Evolutionary conservation across 805 yeast species (phyloP).

Genomic region (Spathaspora arborariae): DNA sequence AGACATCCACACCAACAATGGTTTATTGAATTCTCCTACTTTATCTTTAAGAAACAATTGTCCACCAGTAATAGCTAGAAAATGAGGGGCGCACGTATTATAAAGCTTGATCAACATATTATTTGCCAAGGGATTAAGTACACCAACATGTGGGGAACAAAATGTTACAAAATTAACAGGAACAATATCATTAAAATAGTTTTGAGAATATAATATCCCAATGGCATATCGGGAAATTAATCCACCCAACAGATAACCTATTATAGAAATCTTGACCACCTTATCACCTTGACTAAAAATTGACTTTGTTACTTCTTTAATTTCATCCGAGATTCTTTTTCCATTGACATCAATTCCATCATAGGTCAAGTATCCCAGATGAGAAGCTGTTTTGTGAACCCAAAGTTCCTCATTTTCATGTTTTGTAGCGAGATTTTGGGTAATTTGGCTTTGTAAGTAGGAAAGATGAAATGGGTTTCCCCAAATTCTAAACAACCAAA

Average conservation of each 20-base stretch:
- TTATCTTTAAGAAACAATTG: slow-evolving; percentile 64
- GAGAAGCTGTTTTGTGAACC: slow-evolving; percentile 53
- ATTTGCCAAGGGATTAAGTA: slow-evolving; percentile 39
- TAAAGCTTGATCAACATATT: slow-evolving; percentile 46
- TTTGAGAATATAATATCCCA: slow-evolving; percentile 49
- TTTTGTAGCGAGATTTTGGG: slow-evolving; percentile 16
- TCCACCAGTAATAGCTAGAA: slow-evolving; percentile 68
- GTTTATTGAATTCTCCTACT: slow-evolving; percentile 20
- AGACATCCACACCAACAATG: slow-evolving; percentile 67
- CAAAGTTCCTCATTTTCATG: slow-evolving; percentile 21
- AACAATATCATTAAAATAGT: slow-evolving; percentile 47
- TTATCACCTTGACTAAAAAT: slow-evolving; percentile 5
- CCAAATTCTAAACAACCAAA: slow-evolving; percentile 47
- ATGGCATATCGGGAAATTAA: slow-evolving; percentile 37
- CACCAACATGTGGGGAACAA: slow-evolving; percentile 66
- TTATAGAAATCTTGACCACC: slow-evolving; percentile 34
- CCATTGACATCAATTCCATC: slow-evolving; percentile 90
- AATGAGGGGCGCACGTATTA: slow-evolving; percentile 59
- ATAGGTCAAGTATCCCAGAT: slow-evolving; percentile 72
- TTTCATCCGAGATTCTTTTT: slow-evolving; percentile 66
- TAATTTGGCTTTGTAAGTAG: slow-evolving; percentile 51
- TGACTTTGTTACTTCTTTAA: slow-evolving; percentile 25
- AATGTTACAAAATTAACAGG: slow-evolving; percentile 56
- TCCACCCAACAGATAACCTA: slow-evolving; percentile 44
- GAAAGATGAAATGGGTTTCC: slow-evolving; percentile 68